Evolutionary conservation across 495 filamentous ascomycete species (phyloP).

Genomic region (Neurospora hispaniola): DNA sequence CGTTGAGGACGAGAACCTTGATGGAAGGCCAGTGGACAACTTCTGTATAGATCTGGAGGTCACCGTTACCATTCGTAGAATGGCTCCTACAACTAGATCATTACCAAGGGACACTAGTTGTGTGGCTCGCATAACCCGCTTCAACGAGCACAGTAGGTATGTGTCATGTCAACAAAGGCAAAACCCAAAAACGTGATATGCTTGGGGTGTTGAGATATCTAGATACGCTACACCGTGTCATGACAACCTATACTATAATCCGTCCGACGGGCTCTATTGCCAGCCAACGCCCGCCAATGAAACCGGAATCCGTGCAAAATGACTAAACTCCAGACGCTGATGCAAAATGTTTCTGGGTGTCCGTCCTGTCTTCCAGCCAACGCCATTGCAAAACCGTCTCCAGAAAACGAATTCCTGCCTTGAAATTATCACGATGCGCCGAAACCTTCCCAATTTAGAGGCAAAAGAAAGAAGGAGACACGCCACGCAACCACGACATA

Average conservation of each 20-base stretch:
- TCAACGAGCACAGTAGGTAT: not conserved
- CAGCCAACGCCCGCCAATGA: not conserved
- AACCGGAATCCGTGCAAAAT: not conserved
- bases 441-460: not conserved
- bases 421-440: not conserved
- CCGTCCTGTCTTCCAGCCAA: conserved; percentile 8
- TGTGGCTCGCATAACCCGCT: not conserved
- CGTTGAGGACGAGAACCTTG: not conserved
- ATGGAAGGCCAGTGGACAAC: not conserved
- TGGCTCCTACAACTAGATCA: not conserved
- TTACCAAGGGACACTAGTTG: not conserved
- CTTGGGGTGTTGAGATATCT: not conserved
- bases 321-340: conserved; percentile 14
- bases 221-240: not conserved
- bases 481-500: not conserved
- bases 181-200: not conserved
- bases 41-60: not conserved
- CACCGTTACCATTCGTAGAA: not conserved
- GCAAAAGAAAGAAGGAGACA: not conserved
- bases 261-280: not conserved
- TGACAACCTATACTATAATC: not conserved
- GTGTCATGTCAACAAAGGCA: not conserved
- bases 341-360: conserved; percentile 14
- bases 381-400: conserved; percentile 8
- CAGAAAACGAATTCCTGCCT: not conserved